Evolutionary conservation across 805 yeast species (phyloP), one percentile per base, ranked within the genome.

Genomic region (Dipodascus geniculatus): DNA sequence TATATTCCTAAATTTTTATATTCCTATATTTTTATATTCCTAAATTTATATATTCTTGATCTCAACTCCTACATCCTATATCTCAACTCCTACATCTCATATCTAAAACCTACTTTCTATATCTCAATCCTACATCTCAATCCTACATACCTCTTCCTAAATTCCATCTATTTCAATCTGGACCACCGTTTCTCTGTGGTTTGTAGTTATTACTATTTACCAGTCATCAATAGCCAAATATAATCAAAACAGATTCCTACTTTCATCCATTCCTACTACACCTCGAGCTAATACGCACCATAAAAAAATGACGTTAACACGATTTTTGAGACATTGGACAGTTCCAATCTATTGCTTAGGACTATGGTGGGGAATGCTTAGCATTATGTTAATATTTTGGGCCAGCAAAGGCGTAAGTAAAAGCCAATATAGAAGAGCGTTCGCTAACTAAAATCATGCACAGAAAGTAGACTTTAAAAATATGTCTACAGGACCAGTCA

Each of bases 291-390:
- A 28, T 28, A 6, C 9, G 6, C 6, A 6, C 33, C 11, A 28
- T 6, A 28, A 6, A 6, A 11, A 28, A 6, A 38, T 38, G 44
- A 38, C 44, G 6, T 38, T 38, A 38, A n/a, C 20, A 11, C 11
- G 44, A 38, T 17, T 38, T 38, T 38, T 38, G 20, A 14, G 44
- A 38, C 44, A 38, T 17, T 38, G 44, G 44, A n/a, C 44, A 3
- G 44, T 38, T 17, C 44, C 44, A 17, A 3, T 38, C 6, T 38
- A 38, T 38, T 38, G 44, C 19, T 38, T 38, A 16, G 44, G 44
- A 38, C 19, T 38, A 38, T 38, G 44, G 44, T 38, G 44, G 44
- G 44, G 44, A 6, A 38, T 38, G 44, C 44, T 38, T 9, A 38
- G 44, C 14, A 17, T 38, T 14, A 38, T 38, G 44, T n/a, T 38